Evolutionary conservation across 2,329 filamentous ascomycete species (phyloP).

Genomic region (Delphinella strobiligena): DNA sequence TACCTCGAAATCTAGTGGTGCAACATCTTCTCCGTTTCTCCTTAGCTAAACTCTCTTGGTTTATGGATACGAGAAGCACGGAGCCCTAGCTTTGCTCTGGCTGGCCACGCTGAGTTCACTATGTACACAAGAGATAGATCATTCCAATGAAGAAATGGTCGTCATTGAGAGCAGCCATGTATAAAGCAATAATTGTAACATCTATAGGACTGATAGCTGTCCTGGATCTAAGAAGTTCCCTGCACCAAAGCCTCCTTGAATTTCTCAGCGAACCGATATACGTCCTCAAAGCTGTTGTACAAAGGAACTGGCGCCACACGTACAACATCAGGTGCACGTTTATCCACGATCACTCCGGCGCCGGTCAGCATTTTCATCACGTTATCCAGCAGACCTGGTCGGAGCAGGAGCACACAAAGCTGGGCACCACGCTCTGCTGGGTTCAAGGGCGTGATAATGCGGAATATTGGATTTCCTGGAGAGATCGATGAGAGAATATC

Average conservation of each 20-base stretch:
- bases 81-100: no score
- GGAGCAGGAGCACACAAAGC: slow-evolving; percentile 63
- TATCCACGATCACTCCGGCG: slow-evolving; percentile 64
- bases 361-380: slow-evolving; percentile 53
- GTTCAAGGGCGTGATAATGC: slow-evolving; percentile 56
- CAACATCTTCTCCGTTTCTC: no score
- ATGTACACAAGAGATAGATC: no score
- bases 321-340: slow-evolving; percentile 76
- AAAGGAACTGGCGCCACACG: slow-evolving; percentile 72
- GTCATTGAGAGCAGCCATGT: no score
- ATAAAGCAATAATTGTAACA: no score
- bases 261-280: slow-evolving; percentile 47
- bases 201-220: no score
- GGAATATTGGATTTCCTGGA: slow-evolving; percentile 20
- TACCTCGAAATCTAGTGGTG: no score
- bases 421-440: slow-evolving; percentile 63
- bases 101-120: no score
- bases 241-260: slow-evolving; percentile 34
- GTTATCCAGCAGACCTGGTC: slow-evolving; percentile 54
- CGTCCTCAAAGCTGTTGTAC: slow-evolving; percentile 71
- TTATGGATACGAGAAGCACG: no score
- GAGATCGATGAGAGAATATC: background rate
- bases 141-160: no score
- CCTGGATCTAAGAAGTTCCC: background rate
- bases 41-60: no score